Evolutionary conservation across 305 asterid genomes (phyloP).

Genomic region (Fraxinus greggii): DNA sequence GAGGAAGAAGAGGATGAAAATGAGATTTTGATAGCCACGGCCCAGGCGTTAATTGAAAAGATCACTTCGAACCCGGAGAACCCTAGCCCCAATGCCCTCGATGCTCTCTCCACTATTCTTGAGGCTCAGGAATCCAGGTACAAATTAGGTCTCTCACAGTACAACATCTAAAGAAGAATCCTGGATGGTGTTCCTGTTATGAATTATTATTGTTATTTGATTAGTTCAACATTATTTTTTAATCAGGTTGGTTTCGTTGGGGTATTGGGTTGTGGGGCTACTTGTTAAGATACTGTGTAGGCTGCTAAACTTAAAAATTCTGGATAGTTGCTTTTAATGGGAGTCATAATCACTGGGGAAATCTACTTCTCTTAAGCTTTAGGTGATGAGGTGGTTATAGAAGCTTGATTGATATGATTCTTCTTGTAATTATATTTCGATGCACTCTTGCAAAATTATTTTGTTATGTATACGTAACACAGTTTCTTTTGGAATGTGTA

Average conservation of each 20-base stretch:
- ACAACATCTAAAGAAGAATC: background rate
- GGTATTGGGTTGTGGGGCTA: background rate
- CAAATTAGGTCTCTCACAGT: slow-evolving; percentile 17
- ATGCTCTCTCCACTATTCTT: slow-evolving; percentile 75
- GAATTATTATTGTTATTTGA: background rate
- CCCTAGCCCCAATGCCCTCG: slow-evolving; percentile 75
- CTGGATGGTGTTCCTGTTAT: background rate
- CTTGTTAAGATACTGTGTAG: background rate
- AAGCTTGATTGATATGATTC: background rate
- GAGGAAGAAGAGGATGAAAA: slow-evolving; percentile 53
- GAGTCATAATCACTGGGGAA: background rate
- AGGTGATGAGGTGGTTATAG: background rate
- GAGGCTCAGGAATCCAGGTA: slow-evolving; percentile 83
- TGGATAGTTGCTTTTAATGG: background rate
- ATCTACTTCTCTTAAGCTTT: background rate
- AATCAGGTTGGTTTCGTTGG: background rate
- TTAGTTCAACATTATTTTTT: background rate
- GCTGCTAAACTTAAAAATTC: background rate
- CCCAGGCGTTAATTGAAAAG: slow-evolving; percentile 69
- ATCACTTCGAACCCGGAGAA: slow-evolving; percentile 70
- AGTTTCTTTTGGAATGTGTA: background rate
- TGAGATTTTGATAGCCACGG: slow-evolving; percentile 60
- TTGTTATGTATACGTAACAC: background rate
- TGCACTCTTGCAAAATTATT: background rate
- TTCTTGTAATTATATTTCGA: background rate